Evolutionary conservation across 176 grass and related monocot genomes (phyloP).

Genomic region (Oropetium thomaeum): DNA sequence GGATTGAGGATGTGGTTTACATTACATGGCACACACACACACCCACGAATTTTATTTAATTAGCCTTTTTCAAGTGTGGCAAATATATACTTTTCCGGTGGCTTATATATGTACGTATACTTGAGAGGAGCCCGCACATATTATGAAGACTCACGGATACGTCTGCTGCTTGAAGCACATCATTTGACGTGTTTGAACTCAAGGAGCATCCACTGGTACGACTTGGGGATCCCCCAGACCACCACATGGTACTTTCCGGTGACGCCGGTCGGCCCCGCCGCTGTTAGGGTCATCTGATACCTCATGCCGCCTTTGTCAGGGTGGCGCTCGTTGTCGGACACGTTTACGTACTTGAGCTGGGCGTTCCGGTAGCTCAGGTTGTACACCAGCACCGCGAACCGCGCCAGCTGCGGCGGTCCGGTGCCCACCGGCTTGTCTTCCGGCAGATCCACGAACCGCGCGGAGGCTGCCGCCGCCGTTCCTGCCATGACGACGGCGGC

Average conservation of each 20-base stretch:
- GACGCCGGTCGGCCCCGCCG: background rate
- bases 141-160: background rate
- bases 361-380: constrained; percentile 19
- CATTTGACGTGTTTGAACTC: constrained; percentile 37
- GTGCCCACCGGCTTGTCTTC: constrained; percentile 18
- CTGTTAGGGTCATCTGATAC: constrained; percentile 35
- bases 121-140: too few relatives aligned
- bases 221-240: constrained; percentile 38
- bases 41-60: background rate
- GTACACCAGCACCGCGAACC: constrained; percentile 50
- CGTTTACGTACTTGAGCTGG: constrained; percentile 17
- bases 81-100: background rate
- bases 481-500: background rate
- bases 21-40: too few relatives aligned
- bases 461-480: background rate
- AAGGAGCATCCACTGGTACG: constrained; percentile 25
- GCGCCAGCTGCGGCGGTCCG: background rate
- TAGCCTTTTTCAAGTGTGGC: too few relatives aligned
- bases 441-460: background rate
- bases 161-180: background rate
- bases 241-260: background rate
- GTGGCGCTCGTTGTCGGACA: background rate
- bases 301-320: constrained; percentile 23
- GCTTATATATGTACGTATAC: background rate
- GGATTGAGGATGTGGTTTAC: too few relatives aligned